Conservation (phyloP, 768 basidiomycete species). For the Mycena rosella region DNA sequence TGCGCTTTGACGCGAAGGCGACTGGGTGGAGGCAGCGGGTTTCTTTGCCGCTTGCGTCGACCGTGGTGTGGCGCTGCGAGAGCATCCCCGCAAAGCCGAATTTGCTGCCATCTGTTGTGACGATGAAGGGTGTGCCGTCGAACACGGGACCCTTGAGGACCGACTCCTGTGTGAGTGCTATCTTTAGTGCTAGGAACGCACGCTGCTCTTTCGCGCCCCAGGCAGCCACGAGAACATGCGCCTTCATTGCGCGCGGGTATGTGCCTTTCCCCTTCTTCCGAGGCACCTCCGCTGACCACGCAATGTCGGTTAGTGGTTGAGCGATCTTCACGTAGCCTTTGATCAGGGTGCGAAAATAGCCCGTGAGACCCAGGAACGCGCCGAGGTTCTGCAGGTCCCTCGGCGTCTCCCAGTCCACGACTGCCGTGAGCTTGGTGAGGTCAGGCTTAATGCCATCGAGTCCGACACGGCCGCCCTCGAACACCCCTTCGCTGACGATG, state of each 20-base stretch:
- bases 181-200: slow-evolving; percentile 43
- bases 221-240: slow-evolving; percentile 14
- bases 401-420: slow-evolving; percentile 48
- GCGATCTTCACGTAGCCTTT: slow-evolving; percentile 48
- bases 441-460: slow-evolving; percentile 50
- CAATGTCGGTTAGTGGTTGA: slow-evolving; percentile 48
- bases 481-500: slow-evolving; percentile 50
- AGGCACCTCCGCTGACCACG: slow-evolving; percentile 38
- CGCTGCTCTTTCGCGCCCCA: slow-evolving; percentile 38
- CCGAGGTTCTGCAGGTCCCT: slow-evolving; percentile 24
- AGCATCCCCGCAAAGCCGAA: slow-evolving; percentile 44
- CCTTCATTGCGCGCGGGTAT: slow-evolving; percentile 44
- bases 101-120: slow-evolving; percentile 47
- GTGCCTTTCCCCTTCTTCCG: slow-evolving; percentile 34
- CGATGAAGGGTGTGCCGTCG: slow-evolving; percentile 44
- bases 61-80: slow-evolving; percentile 35
- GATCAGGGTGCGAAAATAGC: slow-evolving; percentile 50
- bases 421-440: slow-evolving; percentile 50
- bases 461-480: slow-evolving; percentile 50
- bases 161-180: slow-evolving; percentile 36
- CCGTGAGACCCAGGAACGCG: slow-evolving; percentile 30
- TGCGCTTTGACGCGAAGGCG: slow-evolving; percentile 36
- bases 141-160: slow-evolving; percentile 37
- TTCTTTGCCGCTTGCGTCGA: slow-evolving; percentile 29
- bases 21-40: slow-evolving; percentile 39